Base-by-base conservation (phyloP, 805 yeast species). In the Sungouiozyma ichnusensis region DNA sequence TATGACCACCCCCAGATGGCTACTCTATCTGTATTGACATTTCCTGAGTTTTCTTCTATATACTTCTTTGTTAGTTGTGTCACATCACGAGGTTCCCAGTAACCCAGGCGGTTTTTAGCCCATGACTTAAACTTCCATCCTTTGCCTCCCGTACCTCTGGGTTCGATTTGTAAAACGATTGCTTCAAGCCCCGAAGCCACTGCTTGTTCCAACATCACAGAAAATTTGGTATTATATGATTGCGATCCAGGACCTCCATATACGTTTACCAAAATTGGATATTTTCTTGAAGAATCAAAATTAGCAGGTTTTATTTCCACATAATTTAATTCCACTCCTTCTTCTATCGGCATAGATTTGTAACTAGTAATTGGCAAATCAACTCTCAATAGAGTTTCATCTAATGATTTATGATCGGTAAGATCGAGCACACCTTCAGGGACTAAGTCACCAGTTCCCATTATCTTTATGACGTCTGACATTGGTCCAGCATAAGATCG, bases 1-100 rank as follows among this genome's bases (percentile, higher is more conserved):
- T 82, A 84, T 0, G 88, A 80, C 88, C 92, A 84, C 14, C 94
- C 94, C 88, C 92, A 84, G 33, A 83, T 71, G 0, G 86, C 85
- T 3, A 81, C 74, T 43, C 66, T 66, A 1, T 69, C 65, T 3
- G 51, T 50, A 54, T 82, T 81, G 16, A 84, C 68, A 45, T 71
- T 71, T 0, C 41, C 44, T 20, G 58, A 44, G 19, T 68, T 57
- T 1, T 60, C 61, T 17, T 62, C 45, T 5, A 82, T 70, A 55
- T 76, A 78, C 31, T 65, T 67, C 34, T 72, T 60, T 0, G 77
- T 69, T 0, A 76, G 71, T 3, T 65, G 66, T 0, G 73, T 68
- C 13, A 84, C 63, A 57, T 84, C 94, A 38, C 80, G 63, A 6
- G 88, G 82, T 55, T 84, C 94, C 81, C 84, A 81, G 48, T 73